Evolutionary conservation across 1,139 yeast species (phyloP).

Genomic region (Protomyces inouyei): DNA sequence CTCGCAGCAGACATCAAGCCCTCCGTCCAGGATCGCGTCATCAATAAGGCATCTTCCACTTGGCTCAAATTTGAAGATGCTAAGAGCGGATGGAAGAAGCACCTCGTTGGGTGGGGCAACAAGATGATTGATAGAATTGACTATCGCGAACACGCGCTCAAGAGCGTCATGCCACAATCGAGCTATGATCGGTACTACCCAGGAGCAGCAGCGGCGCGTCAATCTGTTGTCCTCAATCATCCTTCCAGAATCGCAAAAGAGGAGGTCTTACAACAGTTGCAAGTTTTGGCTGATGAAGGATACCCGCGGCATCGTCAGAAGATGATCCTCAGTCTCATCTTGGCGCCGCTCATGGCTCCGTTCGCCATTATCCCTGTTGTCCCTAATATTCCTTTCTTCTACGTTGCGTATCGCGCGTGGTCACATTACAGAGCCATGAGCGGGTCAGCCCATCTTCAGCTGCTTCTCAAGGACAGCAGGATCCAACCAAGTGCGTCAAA

Average conservation of each 20-base stretch:
- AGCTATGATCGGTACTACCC: conserved; percentile 19
- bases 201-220: not conserved
- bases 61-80: conserved; percentile 35
- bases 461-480: conserved; percentile 7
- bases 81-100: conserved; percentile 39
- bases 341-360: conserved; percentile 61
- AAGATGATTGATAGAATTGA: conserved; percentile 40
- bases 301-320: conserved; percentile 25
- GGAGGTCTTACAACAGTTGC: not conserved
- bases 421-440: conserved; percentile 55
- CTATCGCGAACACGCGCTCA: conserved; percentile 44
- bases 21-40: conserved; percentile 23
- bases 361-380: conserved; percentile 63
- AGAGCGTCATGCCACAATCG: conserved; percentile 17
- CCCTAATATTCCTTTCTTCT: conserved; percentile 78
- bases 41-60: conserved; percentile 20
- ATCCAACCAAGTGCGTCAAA: conserved; percentile 1
- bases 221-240: conserved; percentile 1
- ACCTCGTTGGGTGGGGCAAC: conserved; percentile 39
- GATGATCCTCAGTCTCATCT: conserved; percentile 16
- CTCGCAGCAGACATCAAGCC: conserved; percentile 12
- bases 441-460: conserved; percentile 12
- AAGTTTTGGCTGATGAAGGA: conserved; percentile 11
- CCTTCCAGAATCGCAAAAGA: not conserved
- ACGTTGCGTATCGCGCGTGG: conserved; percentile 62